Evolutionary conservation across 345 rosid genomes (phyloP), one percentile per base, ranked within the genome.

Genomic region (Microthlaspi erraticum): DNA sequence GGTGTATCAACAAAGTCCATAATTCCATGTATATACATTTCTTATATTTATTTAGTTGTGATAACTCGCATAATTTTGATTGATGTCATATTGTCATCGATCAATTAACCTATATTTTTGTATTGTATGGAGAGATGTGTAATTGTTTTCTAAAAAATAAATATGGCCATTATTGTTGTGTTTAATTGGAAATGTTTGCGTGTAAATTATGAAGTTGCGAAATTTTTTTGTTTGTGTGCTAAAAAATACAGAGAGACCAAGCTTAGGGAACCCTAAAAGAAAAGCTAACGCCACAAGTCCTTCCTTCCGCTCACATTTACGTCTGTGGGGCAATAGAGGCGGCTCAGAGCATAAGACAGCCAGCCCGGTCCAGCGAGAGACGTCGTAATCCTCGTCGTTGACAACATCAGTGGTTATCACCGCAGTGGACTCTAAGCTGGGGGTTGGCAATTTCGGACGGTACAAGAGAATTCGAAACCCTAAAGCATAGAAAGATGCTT

Each of bases 221-320:
- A 20, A 20, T 20, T 20, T 20, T 20, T 20, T 20, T 20, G 23
- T 20, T 20, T 20, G 23, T 1, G n/a, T 20, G 23, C 23, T 20
- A 1, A n/a, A n/a, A n/a, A n/a, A n/a, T 60, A 57, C 83, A 87
- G 96, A 81, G 52, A 63, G 83, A 44, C 60, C 19, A 70, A 86
- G 87, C 63, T 77, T 81, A 6, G 93, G 93, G 63, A 84, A 77
- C 66, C 80, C n/a, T n/a, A n/a, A n/a, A n/a, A n/a, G 94, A 57
- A 97, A 93, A 84, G 97, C 98, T 31, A 91, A 91, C 71, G 98
- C 96, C 52, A 92, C 98, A 18, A 87, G 98, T 92, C 67, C 89
- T 92, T 16, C 98, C 89, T 38, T 93, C 97, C 7, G 97, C 97
- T 58, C 86, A 93, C 39, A 78, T 87, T 4, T 91, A 93, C 64